phyloP scores from a whole-genome alignment of 768 basidiomycete species.

The Daedalea quercina region DNA sequence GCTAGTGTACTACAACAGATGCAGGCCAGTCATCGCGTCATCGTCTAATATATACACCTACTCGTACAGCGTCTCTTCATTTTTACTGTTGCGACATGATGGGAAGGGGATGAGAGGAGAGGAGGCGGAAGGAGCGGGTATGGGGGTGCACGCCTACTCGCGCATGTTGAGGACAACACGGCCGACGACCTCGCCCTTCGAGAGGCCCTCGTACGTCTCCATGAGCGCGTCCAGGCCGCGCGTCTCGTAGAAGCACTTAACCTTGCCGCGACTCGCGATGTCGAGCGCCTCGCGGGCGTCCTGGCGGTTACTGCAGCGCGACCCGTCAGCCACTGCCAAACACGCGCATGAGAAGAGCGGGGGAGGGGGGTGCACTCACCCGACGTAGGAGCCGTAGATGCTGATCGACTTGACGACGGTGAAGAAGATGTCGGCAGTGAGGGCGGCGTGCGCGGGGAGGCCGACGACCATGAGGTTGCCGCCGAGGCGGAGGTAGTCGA shows the following conservation, averaged over 20 bases:
- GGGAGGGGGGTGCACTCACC: constrained; percentile 13
- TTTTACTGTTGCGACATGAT: no score
- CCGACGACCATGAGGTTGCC: constrained; percentile 79
- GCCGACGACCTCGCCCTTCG: constrained; percentile 39
- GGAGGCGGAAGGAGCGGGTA: not conserved
- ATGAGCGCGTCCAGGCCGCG: constrained; percentile 46
- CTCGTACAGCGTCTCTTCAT: no score
- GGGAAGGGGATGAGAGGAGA: no score
- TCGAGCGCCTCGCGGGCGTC: constrained; percentile 78
- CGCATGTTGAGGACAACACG: constrained; percentile 39
- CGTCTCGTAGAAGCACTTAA: constrained; percentile 49
- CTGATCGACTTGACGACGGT: constrained; percentile 60
- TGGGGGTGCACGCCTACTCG: constrained; percentile 11
- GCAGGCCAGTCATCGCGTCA: no score
- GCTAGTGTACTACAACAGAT: no score
- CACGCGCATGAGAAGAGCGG: constrained; percentile 1
- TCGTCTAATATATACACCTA: no score
- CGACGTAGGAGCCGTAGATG: constrained; percentile 41
- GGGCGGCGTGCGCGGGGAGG: constrained; percentile 48
- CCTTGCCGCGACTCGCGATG: constrained; percentile 65
- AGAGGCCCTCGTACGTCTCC: constrained; percentile 34
- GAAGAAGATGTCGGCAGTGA: constrained; percentile 64
- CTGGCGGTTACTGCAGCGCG: constrained; percentile 66
- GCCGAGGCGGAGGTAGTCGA: constrained; percentile 69
- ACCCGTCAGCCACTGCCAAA: constrained; percentile 19